Conservation (phyloP, 345 rosid species). For the Alliaria petiolata region DNA sequence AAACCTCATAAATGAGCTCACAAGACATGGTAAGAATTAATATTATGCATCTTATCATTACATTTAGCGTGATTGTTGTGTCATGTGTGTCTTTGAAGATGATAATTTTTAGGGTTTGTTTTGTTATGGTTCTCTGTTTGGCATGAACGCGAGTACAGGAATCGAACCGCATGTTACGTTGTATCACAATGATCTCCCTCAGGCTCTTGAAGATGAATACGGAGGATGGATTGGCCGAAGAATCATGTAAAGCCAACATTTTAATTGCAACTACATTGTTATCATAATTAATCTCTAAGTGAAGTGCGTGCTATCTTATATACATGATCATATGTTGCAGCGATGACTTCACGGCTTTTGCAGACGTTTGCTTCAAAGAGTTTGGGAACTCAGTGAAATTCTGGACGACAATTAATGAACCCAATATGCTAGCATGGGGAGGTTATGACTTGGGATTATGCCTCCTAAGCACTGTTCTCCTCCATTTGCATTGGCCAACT, state of each 20-base stretch:
- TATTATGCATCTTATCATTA: background rate
- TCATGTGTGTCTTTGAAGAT: background rate
- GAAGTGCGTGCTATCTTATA: too few species aligned
- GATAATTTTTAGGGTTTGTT: background rate
- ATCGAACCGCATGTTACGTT: conserved; percentile 54
- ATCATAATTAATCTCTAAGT: too few species aligned
- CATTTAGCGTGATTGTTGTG: background rate
- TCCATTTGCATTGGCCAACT: conserved; percentile 10
- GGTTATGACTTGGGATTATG: conserved; percentile 31
- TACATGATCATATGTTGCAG: conserved; percentile 37
- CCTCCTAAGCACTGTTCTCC: conserved; percentile 47
- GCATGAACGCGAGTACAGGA: conserved; percentile 29
- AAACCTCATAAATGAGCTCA: conserved; percentile 44
- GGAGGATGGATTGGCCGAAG: conserved; percentile 57
- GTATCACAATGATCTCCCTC: conserved; percentile 51
- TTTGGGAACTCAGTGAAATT: conserved; percentile 55
- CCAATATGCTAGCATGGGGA: conserved; percentile 35
- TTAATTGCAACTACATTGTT: too few species aligned
- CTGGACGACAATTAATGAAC: conserved; percentile 69
- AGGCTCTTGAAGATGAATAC: conserved; percentile 63
- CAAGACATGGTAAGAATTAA: conserved; percentile 35
- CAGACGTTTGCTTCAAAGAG: conserved; percentile 62
- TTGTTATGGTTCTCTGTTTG: background rate
- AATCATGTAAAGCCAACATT: conserved; percentile 36
- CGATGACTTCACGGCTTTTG: conserved; percentile 61